Evolutionary conservation across 2,329 filamentous ascomycete genomes (phyloP).

Genomic region (Cordyceps pruinosa): DNA sequence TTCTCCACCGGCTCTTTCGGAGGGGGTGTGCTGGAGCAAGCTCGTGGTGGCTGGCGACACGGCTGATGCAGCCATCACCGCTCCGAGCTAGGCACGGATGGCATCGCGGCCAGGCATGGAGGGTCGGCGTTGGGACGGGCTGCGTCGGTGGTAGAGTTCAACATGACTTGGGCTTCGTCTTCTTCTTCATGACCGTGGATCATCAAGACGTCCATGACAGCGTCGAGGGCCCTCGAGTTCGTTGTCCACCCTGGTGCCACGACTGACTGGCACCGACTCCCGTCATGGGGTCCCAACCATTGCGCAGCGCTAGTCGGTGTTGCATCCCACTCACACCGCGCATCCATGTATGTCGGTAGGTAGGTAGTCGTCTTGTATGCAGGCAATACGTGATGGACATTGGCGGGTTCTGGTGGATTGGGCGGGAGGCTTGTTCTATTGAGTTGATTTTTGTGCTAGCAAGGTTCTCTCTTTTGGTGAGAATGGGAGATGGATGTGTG

Average conservation of each 20-base stretch:
- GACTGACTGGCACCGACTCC: constrained; percentile 6
- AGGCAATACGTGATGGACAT: constrained; percentile 5
- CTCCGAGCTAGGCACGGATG: background rate
- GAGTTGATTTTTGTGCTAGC: background rate
- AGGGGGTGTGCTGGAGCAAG: too few relatives aligned
- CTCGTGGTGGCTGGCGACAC: background rate
- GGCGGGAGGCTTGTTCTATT: background rate
- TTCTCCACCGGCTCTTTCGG: background rate
- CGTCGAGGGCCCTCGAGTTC: background rate
- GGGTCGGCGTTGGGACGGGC: too few relatives aligned
- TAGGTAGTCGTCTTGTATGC: background rate
- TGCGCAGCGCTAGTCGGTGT: background rate
- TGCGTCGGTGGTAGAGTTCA: background rate
- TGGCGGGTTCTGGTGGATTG: background rate
- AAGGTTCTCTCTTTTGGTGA: background rate
- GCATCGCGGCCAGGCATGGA: background rate
- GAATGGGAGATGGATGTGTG: background rate
- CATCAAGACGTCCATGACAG: background rate
- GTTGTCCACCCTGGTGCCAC: background rate
- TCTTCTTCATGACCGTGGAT: background rate
- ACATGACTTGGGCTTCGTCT: background rate
- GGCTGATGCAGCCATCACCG: background rate
- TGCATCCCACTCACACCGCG: constrained; percentile 10
- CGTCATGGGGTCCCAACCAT: constrained; percentile 1
- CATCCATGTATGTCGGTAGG: constrained; percentile 2